phyloP scores from a whole-genome alignment of 345 rosid genomes.

The Excoecaria cochinchinensis region DNA sequence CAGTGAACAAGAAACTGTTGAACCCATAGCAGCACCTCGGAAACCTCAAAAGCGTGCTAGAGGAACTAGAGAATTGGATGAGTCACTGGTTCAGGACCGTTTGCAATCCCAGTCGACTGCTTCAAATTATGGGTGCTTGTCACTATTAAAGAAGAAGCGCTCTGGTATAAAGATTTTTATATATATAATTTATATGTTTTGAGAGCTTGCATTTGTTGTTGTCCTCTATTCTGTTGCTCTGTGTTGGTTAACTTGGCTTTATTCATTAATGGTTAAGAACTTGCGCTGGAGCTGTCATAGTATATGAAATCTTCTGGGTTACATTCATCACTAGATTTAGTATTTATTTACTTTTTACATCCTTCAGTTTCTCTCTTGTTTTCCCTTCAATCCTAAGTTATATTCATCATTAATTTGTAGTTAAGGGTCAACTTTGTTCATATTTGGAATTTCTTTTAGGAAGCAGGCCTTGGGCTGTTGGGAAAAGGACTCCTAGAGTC shows the following conservation, averaged over 20 bases:
- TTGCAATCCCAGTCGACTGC: slow-evolving; percentile 61
- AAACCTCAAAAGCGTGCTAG: slow-evolving; percentile 56
- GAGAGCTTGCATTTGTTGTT: not conserved
- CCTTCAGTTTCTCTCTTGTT: not conserved
- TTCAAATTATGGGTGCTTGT: slow-evolving; percentile 51
- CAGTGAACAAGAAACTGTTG: slow-evolving; percentile 65
- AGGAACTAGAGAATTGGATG: slow-evolving; percentile 51
- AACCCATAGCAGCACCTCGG: slow-evolving; percentile 38
- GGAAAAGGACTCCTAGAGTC: slow-evolving; percentile 83
- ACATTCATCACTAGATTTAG: not conserved
- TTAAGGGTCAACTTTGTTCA: slow-evolving; percentile 23
- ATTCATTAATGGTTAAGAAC: not conserved
- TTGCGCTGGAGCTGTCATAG: not conserved
- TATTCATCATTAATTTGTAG: slow-evolving; percentile 2
- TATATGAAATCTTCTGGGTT: not conserved
- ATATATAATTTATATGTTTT: not conserved
- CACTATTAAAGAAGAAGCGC: slow-evolving; percentile 63
- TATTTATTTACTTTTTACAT: too few relatives aligned
- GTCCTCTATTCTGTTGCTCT: not conserved
- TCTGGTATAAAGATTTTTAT: slow-evolving; percentile 42
- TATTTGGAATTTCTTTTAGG: slow-evolving; percentile 40
- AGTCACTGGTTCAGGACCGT: slow-evolving; percentile 48
- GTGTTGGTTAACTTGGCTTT: not conserved
- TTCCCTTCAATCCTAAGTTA: not conserved
- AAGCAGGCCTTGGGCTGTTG: slow-evolving; percentile 76